phyloP scores from a whole-genome alignment of 176 grass and related monocot genomes.

The Bolboschoenus planiculmis region DNA sequence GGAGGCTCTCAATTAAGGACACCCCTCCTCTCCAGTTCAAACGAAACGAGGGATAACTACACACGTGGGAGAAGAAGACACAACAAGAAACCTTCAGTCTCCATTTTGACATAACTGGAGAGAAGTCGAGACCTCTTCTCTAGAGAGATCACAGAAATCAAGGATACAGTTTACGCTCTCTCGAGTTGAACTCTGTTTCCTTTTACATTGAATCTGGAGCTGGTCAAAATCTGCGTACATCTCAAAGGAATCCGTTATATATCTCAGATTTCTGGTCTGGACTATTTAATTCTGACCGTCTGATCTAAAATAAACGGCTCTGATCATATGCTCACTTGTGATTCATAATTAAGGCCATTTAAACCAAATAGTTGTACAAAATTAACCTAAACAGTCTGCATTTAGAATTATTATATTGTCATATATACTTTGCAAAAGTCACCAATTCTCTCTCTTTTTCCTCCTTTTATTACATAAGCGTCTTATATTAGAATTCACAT shows the following conservation, averaged over 20 bases:
- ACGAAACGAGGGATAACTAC: too few species aligned
- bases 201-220: constrained; percentile 30
- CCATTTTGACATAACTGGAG: neutral
- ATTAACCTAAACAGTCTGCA: neutral
- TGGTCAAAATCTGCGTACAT: constrained; percentile 13
- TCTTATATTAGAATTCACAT: too few species aligned
- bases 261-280: neutral
- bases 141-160: neutral
- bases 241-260: neutral
- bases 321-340: neutral
- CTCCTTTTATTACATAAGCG: too few species aligned
- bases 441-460: too few species aligned
- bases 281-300: neutral
- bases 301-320: neutral
- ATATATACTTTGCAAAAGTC: neutral
- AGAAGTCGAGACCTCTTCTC: neutral
- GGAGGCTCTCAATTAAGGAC: neutral
- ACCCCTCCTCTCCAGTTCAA: neutral
- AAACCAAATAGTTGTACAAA: neutral
- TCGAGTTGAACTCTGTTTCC: constrained; percentile 51
- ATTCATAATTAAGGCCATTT: neutral
- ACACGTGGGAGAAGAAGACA: too few species aligned
- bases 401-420: neutral
- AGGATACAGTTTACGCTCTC: neutral
- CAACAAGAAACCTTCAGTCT: neutral